phyloP scores from a whole-genome alignment of 441 rosid genomes.

The Brassica balearica region DNA sequence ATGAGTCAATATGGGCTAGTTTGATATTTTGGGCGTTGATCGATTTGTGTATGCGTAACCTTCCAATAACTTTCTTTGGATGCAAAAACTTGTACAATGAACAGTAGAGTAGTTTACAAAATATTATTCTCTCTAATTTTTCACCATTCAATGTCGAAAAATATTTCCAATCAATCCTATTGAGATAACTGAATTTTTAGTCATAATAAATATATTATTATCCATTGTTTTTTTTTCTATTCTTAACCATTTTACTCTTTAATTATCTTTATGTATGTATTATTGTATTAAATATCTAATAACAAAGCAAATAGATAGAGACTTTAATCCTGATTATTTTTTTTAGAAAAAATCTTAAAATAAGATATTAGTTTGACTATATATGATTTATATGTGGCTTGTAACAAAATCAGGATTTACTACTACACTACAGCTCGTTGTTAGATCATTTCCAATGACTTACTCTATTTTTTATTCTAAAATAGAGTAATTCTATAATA shows the following conservation, averaged over 20 bases:
- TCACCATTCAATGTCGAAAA: not conserved
- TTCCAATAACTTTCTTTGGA: not conserved
- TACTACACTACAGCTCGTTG: not conserved
- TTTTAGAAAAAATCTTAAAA: not conserved
- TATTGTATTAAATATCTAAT: not conserved
- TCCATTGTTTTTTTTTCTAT: not conserved
- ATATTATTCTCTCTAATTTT: not conserved
- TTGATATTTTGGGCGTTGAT: not conserved
- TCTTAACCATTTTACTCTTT: no score
- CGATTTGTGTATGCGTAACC: not conserved
- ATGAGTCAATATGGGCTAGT: not conserved
- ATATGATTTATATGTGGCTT: not conserved
- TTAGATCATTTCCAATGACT: no score
- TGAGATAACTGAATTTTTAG: not conserved
- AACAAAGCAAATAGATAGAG: not conserved
- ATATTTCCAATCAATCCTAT: not conserved
- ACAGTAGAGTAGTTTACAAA: not conserved
- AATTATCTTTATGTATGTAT: not conserved
- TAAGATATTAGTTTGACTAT: no score
- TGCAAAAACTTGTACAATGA: not conserved
- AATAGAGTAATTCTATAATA: no score
- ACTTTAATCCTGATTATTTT: no score
- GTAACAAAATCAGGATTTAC: not conserved
- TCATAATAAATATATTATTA: no score
- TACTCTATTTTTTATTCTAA: no score